phyloP scores from a whole-genome alignment of 2,329 filamentous ascomycete genomes.

The Xylaria hypoxylon region DNA sequence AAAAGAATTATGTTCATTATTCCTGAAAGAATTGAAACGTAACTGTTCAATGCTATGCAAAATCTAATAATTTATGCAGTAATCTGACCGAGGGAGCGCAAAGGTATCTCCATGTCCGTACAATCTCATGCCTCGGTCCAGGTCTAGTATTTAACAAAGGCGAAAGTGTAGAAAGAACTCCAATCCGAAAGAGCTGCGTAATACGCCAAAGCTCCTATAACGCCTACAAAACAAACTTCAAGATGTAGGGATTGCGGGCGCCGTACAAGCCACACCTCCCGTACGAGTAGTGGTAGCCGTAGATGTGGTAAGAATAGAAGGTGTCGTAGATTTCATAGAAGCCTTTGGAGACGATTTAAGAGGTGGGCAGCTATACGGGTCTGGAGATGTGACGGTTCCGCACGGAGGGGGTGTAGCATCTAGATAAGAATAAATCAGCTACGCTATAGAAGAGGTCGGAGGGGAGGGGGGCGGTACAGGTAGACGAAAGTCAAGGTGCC shows the following conservation, averaged over 20 bases:
- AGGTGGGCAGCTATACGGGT: constrained; percentile 35
- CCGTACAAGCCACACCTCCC: not conserved
- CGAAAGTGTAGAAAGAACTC: not conserved
- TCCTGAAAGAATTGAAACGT: not conserved
- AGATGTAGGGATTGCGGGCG: not conserved
- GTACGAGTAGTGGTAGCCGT: not conserved
- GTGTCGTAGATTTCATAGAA: not conserved
- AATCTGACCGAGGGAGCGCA: not conserved
- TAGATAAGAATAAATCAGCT: constrained; percentile 22
- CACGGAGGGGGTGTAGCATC: constrained; percentile 41
- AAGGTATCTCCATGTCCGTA: not conserved
- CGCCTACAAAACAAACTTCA: not conserved
- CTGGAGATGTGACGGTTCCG: constrained; percentile 34
- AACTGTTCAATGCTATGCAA: not conserved
- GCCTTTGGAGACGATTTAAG: not conserved
- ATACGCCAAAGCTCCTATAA: not conserved
- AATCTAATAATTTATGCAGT: not conserved
- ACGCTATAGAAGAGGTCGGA: not conserved
- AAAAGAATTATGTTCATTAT: not conserved
- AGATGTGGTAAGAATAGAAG: constrained; percentile 1
- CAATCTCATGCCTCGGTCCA: no score
- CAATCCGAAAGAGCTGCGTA: no score
- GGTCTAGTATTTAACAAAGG: not conserved
- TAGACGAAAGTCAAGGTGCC: constrained; percentile 36
- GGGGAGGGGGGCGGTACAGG: constrained; percentile 24